A percentile compares a stretch with the other conserved stretches of the same genome.
phyloP scores from a whole-genome alignment of 345 rosid genomes.

The Brassica incana region DNA sequence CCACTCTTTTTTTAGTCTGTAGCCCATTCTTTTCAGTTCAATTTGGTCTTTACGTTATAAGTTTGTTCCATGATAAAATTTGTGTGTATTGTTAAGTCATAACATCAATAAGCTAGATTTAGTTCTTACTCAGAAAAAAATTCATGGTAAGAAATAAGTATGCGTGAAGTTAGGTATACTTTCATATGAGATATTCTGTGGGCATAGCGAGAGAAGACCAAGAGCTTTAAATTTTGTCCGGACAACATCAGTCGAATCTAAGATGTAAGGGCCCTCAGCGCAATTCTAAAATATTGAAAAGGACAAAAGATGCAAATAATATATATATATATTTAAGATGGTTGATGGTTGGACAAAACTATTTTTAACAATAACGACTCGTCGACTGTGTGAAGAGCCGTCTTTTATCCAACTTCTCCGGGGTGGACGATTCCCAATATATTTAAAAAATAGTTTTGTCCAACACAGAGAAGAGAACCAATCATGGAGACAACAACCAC shows the following conservation, averaged over 20 bases:
- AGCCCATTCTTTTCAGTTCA: conserved; percentile 4
- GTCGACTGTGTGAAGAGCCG: conserved; percentile 31
- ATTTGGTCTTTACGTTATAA: conserved; percentile 5
- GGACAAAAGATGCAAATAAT: background rate
- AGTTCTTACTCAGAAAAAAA: background rate
- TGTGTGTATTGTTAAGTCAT: background rate
- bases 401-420: conserved; percentile 34
- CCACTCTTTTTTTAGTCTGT: background rate
- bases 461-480: background rate
- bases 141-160: background rate
- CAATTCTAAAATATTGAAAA: background rate
- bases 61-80: background rate
- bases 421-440: background rate
- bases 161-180: background rate
- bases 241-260: background rate
- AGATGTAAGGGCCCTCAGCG: background rate
- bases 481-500: conserved; percentile 1
- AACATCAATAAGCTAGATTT: background rate
- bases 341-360: background rate
- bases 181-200: background rate
- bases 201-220: background rate
- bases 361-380: background rate
- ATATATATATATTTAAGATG: background rate
- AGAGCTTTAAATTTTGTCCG: background rate
- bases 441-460: background rate